Percentiles rank a stretch among this genome's conserved stretches.
phyloP scores from a whole-genome alignment of 73 alveolate genomes.

The Tetrahymena elliotti region DNA sequence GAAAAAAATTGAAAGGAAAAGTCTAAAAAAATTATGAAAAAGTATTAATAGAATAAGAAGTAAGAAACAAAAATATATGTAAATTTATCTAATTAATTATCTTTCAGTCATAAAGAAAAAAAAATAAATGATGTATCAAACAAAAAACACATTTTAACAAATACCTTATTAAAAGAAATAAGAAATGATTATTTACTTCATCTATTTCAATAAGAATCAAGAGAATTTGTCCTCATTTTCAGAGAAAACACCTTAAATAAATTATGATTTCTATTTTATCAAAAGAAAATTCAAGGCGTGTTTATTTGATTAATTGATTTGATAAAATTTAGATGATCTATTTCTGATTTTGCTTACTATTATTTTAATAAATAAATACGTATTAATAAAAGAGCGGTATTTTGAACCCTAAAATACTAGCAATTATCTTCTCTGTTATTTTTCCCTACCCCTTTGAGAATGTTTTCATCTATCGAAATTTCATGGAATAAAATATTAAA shows the following conservation, averaged over 20 bases:
- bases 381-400: not conserved
- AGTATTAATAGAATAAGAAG: not conserved
- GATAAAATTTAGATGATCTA: not conserved
- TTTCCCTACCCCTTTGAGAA: not conserved
- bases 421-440: not conserved
- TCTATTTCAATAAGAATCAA: not conserved
- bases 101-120: not conserved
- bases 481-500: not conserved
- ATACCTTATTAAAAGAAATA: not conserved
- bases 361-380: not conserved
- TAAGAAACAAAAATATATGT: not conserved
- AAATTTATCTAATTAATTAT: no score
- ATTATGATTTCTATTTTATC: not conserved
- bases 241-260: not conserved
- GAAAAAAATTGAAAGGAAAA: not conserved
- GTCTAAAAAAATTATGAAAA: not conserved
- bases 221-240: not conserved
- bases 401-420: not conserved
- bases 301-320: not conserved
- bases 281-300: no score
- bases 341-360: not conserved
- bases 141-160: not conserved
- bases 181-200: not conserved
- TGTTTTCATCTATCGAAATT: not conserved
- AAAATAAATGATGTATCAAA: no score